Conservation (phyloP, 2,329 filamentous ascomycete species). For the Fusarium neocosmosporiellum region DNA sequence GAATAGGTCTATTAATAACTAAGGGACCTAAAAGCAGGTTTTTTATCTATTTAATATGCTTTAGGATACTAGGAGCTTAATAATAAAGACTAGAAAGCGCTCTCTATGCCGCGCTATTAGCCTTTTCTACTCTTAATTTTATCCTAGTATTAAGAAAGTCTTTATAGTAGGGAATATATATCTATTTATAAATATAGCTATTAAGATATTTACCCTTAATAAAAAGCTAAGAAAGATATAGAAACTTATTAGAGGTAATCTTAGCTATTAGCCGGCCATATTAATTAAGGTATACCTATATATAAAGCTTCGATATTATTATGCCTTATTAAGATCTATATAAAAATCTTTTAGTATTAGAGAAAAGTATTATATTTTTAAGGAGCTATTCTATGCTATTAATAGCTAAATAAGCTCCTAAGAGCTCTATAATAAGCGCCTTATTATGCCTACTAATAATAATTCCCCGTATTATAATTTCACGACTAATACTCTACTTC, state of each 20-base stretch:
- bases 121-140: not conserved
- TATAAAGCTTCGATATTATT: too few relatives aligned
- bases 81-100: not conserved
- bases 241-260: too few relatives aligned
- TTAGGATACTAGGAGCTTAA: not conserved
- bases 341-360: not conserved
- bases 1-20: too few relatives aligned
- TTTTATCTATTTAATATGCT: not conserved
- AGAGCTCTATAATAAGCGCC: not conserved
- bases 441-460: not conserved
- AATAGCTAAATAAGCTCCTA: not conserved
- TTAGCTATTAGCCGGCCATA: too few relatives aligned
- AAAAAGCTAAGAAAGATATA: too few relatives aligned
- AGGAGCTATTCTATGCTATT: not conserved
- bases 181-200: too few relatives aligned
- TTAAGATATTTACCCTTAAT: too few relatives aligned
- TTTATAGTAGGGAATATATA: too few relatives aligned
- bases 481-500: not conserved
- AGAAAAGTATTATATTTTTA: not conserved
- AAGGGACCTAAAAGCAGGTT: not conserved
- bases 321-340: too few relatives aligned
- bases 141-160: not conserved
- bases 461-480: not conserved
- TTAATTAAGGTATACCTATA: too few relatives aligned
- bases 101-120: not conserved